phyloP scores from a whole-genome alignment of 1,284 basidiomycete species.

The Irpex sp. region DNA sequence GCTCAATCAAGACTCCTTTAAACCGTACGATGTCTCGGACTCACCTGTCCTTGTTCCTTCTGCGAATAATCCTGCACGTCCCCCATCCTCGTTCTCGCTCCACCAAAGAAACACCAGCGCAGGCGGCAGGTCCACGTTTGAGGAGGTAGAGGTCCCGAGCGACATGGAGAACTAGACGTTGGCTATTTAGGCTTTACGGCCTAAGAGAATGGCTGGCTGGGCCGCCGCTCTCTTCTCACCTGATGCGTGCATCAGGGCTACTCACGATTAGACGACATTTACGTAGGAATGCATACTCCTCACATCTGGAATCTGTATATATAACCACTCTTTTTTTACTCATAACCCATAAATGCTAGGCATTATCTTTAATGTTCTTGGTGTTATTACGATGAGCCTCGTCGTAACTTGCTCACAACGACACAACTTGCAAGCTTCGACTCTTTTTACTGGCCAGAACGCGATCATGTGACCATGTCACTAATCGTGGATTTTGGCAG shows the following conservation, averaged over 20 bases:
- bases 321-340: too few relatives aligned
- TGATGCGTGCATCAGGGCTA: too few relatives aligned
- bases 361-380: too few relatives aligned
- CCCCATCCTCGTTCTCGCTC: constrained; percentile 35
- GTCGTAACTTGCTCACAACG: too few relatives aligned
- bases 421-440: too few relatives aligned
- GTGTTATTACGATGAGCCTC: too few relatives aligned
- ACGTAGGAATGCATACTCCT: not conserved
- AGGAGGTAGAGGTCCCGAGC: constrained; percentile 63
- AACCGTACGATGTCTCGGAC: constrained; percentile 17
- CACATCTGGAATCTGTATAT: not conserved
- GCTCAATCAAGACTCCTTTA: constrained; percentile 24
- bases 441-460: not conserved
- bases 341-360: too few relatives aligned
- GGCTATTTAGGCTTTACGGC: constrained; percentile 12
- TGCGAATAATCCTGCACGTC: constrained; percentile 26
- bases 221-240: too few relatives aligned
- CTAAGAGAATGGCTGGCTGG: not conserved
- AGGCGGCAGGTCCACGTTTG: constrained; percentile 39
- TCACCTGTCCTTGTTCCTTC: constrained; percentile 29
- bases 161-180: constrained; percentile 60
- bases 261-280: not conserved
- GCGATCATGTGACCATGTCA: not conserved
- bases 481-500: not conserved
- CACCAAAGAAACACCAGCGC: constrained; percentile 36